Evolutionary conservation across 2,329 filamentous ascomycete species (phyloP), one percentile per base, ranked within the genome.

Genomic region (Aspergillus viridinutans): DNA sequence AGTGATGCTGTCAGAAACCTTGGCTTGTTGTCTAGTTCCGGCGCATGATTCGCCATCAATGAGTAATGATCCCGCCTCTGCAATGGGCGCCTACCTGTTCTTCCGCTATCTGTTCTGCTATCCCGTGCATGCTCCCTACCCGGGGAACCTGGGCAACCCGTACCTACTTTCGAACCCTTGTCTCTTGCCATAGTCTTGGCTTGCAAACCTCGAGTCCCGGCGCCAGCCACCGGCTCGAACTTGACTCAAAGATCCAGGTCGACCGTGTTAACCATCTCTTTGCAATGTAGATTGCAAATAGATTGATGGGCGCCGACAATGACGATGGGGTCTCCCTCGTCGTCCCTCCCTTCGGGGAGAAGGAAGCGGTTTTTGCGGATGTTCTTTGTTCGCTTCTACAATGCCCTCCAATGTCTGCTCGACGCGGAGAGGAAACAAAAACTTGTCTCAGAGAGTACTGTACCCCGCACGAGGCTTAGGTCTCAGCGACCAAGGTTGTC

Each of bases 391-490:
- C 90, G 90, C 83, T 86, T 81, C 71, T 81, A 69, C 70, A 78
- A 79, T 76, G 86, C 88, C 88, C 85, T 87, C 84, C 84, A 72
- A 71, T 67, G 71, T 58, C 65, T 70, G 66, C 54, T 66, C 54
- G 49, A 60, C 65, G 67, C 68, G 85, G 85, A 86, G 88, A 87
- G 89, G 88, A 92, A 80, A 89, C 88, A 96, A 96, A 97, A 92
- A 94, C 90, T 79, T 86, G 88, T 96, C 90, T 87, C 81, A 74
- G 89, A 90, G 86, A 89, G 87, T 85, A 87, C 84, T 90, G 90
- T 88, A 83, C 80, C 72, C 84, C 89, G 87, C 70, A 91, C 87
- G 68, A 81, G 90, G 85, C 88, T 59, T 58, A 62, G 50, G 61
- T 61, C 55, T 62, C 54, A 56, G 59, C 52, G 17, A 55, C 57